Conservation (phyloP, 2,329 filamentous ascomycete species). For the Cladosporium sp. region DNA sequence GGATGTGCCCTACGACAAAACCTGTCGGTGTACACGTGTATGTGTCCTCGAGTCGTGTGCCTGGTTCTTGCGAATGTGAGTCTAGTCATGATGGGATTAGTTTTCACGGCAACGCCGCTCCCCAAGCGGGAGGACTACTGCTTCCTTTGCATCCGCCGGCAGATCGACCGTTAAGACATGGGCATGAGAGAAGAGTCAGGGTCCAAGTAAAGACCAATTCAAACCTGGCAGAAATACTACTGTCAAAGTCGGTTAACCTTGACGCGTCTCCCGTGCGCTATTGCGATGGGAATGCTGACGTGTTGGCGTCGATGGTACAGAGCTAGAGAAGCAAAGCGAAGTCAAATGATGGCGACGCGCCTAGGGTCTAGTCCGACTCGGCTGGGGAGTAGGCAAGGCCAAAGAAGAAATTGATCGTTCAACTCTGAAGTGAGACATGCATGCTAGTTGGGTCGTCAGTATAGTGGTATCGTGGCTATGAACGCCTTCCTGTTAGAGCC, state of each 20-base stretch:
- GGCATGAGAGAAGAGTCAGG: neutral
- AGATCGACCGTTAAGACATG: neutral
- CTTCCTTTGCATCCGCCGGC: neutral
- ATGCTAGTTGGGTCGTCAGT: neutral
- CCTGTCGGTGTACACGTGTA: constrained; percentile 1
- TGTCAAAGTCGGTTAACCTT: neutral
- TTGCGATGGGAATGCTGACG: neutral
- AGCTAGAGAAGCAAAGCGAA: neutral
- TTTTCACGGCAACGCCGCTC: neutral
- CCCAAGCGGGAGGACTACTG: neutral
- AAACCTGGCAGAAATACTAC: neutral
- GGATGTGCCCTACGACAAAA: neutral
- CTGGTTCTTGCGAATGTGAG: neutral
- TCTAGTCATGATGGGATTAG: neutral
- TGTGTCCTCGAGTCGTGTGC: neutral
- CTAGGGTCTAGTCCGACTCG: neutral
- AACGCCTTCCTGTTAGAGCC: neutral
- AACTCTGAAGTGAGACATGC: neutral
- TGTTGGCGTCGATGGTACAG: constrained; percentile 1
- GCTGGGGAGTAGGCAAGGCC: neutral
- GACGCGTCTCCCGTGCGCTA: neutral
- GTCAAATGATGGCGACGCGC: neutral
- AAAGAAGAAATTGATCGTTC: neutral
- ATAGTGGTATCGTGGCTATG: neutral
- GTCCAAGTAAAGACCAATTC: neutral